Percentiles rank a stretch among this genome's conserved stretches.
Conservation (phyloP, 108 stramenopile genomes). For the Schizochytrium sp. region DNA sequence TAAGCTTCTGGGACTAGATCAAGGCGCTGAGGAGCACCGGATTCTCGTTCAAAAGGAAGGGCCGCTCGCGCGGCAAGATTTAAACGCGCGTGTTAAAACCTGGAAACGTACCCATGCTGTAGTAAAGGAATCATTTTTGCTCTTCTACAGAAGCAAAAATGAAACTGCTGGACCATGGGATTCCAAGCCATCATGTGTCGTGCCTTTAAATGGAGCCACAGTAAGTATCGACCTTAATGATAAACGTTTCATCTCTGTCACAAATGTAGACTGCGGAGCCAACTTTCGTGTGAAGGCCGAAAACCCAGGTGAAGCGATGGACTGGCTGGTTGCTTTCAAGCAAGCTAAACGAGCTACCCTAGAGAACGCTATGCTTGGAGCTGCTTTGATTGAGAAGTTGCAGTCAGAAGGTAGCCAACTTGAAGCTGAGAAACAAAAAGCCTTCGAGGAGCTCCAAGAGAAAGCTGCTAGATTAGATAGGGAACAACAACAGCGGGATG, state of each 20-base stretch:
- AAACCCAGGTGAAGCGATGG: conserved; percentile 36
- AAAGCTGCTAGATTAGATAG: not conserved
- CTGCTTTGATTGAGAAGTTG: conserved; percentile 41
- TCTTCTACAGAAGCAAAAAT: conserved; percentile 36
- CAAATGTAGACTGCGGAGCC: conserved; percentile 14
- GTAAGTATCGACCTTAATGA: not conserved
- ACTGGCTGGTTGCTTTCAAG: conserved; percentile 50
- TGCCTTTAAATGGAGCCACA: conserved; percentile 24
- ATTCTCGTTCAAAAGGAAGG: conserved; percentile 49
- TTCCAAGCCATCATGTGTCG: conserved; percentile 19
- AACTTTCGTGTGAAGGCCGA: conserved; percentile 31
- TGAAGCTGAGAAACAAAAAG: conserved; percentile 35
- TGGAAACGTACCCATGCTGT: conserved; percentile 28
- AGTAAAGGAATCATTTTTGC: conserved; percentile 42
- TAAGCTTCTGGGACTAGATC: conserved; percentile 59
- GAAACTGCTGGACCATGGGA: conserved; percentile 54
- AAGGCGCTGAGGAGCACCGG: not conserved
- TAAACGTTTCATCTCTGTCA: not conserved
- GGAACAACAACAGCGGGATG: conserved; percentile 44
- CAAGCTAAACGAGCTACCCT: conserved; percentile 17
- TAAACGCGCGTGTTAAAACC: not conserved
- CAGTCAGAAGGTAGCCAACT: conserved; percentile 21
- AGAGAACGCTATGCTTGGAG: conserved; percentile 53
- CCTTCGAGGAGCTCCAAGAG: conserved; percentile 34
- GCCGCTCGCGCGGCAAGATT: not conserved